phyloP scores from a whole-genome alignment of 208 protist species.

The Trypanosomatidae sp. region DNA sequence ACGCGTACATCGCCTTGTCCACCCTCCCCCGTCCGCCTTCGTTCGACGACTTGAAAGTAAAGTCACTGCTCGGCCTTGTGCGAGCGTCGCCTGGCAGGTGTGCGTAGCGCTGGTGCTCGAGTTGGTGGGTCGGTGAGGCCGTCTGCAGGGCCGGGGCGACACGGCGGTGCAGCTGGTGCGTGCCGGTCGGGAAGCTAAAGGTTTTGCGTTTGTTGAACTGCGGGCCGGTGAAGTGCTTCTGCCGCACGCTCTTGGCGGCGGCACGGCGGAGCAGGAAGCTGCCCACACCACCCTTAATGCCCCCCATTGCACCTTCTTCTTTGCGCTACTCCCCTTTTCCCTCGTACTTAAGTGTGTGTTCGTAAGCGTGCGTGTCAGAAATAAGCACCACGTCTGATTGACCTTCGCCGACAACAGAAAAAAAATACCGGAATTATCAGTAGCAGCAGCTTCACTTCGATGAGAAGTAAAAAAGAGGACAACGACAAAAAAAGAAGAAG shows the following conservation, averaged over 20 bases:
- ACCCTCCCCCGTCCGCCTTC: slow-evolving; percentile 9
- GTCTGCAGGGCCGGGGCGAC: slow-evolving; percentile 51
- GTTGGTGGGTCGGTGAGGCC: slow-evolving; percentile 62
- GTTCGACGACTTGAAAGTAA: slow-evolving; percentile 42
- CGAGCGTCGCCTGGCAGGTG: slow-evolving; percentile 71
- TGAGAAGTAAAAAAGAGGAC: too few relatives aligned
- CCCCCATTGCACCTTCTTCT: too few relatives aligned
- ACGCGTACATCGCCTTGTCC: slow-evolving; percentile 79
- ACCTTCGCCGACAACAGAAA: too few relatives aligned
- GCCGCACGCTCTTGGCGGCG: slow-evolving; percentile 64
- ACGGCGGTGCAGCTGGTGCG: slow-evolving; percentile 72
- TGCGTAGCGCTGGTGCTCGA: slow-evolving; percentile 56
- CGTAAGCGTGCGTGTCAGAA: not conserved
- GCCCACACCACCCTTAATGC: slow-evolving; percentile 77
- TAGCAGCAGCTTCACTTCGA: too few relatives aligned
- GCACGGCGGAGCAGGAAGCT: slow-evolving; percentile 72
- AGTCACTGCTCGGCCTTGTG: slow-evolving; percentile 63
- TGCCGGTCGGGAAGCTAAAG: slow-evolving; percentile 57
- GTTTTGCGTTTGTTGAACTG: slow-evolving; percentile 80
- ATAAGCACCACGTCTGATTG: too few relatives aligned
- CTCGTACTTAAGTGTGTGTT: too few relatives aligned
- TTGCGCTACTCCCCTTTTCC: too few relatives aligned
- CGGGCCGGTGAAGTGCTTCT: slow-evolving; percentile 75
- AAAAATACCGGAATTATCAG: too few relatives aligned
- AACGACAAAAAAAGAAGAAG: too few relatives aligned